Evolutionary conservation across 176 grass and related monocot species (phyloP).

Genomic region (Cenchrus purpureus): DNA sequence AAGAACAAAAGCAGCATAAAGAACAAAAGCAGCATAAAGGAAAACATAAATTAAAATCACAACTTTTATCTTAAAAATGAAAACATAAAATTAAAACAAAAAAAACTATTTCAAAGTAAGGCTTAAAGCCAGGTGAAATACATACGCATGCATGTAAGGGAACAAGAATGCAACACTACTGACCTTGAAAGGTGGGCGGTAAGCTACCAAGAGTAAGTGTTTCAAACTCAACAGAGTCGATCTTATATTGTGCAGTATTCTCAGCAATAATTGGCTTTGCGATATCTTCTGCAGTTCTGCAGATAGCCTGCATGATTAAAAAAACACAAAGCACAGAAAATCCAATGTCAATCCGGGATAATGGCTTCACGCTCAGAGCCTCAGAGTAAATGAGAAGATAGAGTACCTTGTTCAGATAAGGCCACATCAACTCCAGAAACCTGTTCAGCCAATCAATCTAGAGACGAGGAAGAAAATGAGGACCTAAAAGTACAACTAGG

Average conservation of each 20-base stretch:
- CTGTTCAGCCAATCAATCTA: slow-evolving; percentile 99
- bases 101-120: slow-evolving; percentile 5
- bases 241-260: slow-evolving; percentile 77
- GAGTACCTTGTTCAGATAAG: slow-evolving; percentile 88
- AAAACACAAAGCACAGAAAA: slow-evolving; percentile 32
- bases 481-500: slow-evolving; percentile 5
- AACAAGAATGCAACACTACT: slow-evolving; percentile 25
- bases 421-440: slow-evolving; percentile 91
- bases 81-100: background rate
- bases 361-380: slow-evolving; percentile 13
- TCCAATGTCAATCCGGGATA: slow-evolving; percentile 28
- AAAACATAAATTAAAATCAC: background rate
- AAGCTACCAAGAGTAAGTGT: slow-evolving; percentile 81
- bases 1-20: background rate
- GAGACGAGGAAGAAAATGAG: slow-evolving; percentile 32
- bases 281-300: slow-evolving; percentile 79
- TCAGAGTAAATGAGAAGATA: slow-evolving; percentile 23
- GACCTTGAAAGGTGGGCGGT: slow-evolving; percentile 93
- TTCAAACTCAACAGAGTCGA: slow-evolving; percentile 89
- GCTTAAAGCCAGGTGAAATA: slow-evolving; percentile 15
- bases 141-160: background rate
- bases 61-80: background rate
- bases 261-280: slow-evolving; percentile 94
- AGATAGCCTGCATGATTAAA: slow-evolving; percentile 67
- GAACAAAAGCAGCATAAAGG: background rate